phyloP scores from a whole-genome alignment of 257 asterid genomes.

The Jasminum sambac region DNA sequence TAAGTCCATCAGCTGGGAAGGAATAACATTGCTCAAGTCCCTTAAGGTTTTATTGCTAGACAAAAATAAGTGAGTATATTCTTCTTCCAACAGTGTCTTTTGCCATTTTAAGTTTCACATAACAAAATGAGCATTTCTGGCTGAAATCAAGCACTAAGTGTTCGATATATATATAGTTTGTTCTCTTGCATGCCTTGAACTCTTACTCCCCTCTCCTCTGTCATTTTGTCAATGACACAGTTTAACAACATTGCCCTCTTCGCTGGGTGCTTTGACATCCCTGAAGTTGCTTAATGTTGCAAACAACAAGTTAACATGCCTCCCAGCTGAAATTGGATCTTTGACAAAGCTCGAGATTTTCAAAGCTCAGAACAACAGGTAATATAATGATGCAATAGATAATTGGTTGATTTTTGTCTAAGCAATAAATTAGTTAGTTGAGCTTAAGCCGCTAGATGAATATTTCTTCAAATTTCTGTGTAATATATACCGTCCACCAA shows the following conservation, averaged over 20 bases:
- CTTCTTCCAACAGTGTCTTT: conserved; percentile 19
- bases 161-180: conserved; percentile 15
- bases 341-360: conserved; percentile 66
- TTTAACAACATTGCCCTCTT: conserved; percentile 64
- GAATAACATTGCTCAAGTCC: conserved; percentile 58
- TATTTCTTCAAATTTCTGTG: conserved; percentile 12
- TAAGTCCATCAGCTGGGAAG: conserved; percentile 74
- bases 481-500: conserved; percentile 25
- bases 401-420: not conserved
- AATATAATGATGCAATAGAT: conserved; percentile 16
- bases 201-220: conserved; percentile 6
- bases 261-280: conserved; percentile 63
- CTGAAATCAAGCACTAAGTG: conserved; percentile 8
- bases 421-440: conserved; percentile 4
- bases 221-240: conserved; percentile 38
- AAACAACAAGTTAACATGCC: conserved; percentile 55
- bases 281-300: conserved; percentile 67
- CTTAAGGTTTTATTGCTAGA: conserved; percentile 58
- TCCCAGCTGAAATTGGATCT: conserved; percentile 75
- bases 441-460: not conserved
- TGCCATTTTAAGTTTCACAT: not conserved
- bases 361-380: conserved; percentile 86
- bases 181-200: conserved; percentile 13
- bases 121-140: not conserved
- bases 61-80: conserved; percentile 57